Evolutionary conservation across 352 stramenopile species (phyloP), one percentile per base, ranked within the genome.

Genomic region (Phytophthora aleatoria): DNA sequence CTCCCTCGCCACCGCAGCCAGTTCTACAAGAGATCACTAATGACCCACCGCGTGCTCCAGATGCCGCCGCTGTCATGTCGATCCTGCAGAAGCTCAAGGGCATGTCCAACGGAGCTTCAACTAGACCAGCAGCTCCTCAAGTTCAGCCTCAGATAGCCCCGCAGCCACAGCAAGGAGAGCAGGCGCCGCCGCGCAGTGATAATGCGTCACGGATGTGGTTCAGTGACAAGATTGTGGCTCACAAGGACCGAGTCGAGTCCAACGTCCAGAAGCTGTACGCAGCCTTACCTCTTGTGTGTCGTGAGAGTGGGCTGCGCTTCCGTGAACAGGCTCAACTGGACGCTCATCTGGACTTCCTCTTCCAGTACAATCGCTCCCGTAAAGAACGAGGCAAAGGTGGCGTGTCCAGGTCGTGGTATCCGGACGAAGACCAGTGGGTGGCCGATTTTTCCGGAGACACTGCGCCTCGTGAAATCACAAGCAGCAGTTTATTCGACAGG

Each of bases 221-320:
- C 60, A 94, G 85, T 41, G 83, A 94, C 64, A 91, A 89, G 64
- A 76, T 94, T 41, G 79, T 92, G 16, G 67, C 76, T 28, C 85
- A 94, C 67, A 95, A 95, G 51, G 84, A 94, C 8, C 83, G 87
- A 16, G 84, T 95, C 24, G 87, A 94, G 67, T 90, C 82, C 3
- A 93, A 95, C 44, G 79, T 95, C 15, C 85, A 94, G 57, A 92
- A 90, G 49, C 57, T 95, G n/a, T 95, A 95, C 56, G 85, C 84
- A 3, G 87, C 81, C 13, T 66, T 95, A 42, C 87, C 87, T 12
- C 76, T 94, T 24, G 83, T 95, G 52, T 95, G 83, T 54, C 76
- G 83, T 27, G 85, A 91, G 47, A 95, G 87, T 58, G 87, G 87
- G 6, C 45, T 94, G 27, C 85, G 87, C 10, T 95, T 95, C 58